Evolutionary conservation across 2,329 filamentous ascomycete genomes (phyloP), one percentile per base, ranked within the genome.

Genomic region (Elsinoe arachidis): DNA sequence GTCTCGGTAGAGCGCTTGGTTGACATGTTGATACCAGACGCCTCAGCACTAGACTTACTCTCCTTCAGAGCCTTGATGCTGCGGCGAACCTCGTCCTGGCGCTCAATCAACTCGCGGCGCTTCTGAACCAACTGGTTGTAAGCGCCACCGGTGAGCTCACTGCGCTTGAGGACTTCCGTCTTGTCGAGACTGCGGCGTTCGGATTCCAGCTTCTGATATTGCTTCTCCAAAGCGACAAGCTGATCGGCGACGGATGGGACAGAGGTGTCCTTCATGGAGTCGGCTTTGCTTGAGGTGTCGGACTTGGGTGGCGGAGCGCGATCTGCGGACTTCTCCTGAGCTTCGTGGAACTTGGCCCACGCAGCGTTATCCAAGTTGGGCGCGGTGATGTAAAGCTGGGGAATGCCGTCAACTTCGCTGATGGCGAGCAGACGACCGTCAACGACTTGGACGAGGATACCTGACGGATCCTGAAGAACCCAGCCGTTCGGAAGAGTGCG

Each of bases 161-260:
- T 63, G 33, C 67, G 65, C 53, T 71, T 67, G 19, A 71, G 62
- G 21, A 69, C 70, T 57, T 72, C 70, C 2, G 65, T 66, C 62
- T 70, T 70, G 65, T 72, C 65, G 35, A 72, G 59, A n/a, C 68
- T 65, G 59, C 64, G 70, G 19, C 64, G 61, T 62, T 72, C 68
- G 34, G 66, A 60, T 30, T 71, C 67, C 15, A 69, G 65, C 60
- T 69, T 71, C 55, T 59, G 61, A 59, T 70, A 70, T 55, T 72
- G 66, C 35, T 67, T 64, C 60, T 72, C 69, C 5, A 72, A 60
- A 4, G 67, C 68, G 21, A 62, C 64, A 55, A 70, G 66, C 61
- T 72, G 69, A 15, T 63, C 60, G 15, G 63, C 38, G 39, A 62
- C 23, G 4, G 66, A 63, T 17, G 67, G 66, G 17, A 63, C 65